phyloP scores from a whole-genome alignment of 1,284 basidiomycete species.

The Cutaneotrichosporon curvatum region DNA sequence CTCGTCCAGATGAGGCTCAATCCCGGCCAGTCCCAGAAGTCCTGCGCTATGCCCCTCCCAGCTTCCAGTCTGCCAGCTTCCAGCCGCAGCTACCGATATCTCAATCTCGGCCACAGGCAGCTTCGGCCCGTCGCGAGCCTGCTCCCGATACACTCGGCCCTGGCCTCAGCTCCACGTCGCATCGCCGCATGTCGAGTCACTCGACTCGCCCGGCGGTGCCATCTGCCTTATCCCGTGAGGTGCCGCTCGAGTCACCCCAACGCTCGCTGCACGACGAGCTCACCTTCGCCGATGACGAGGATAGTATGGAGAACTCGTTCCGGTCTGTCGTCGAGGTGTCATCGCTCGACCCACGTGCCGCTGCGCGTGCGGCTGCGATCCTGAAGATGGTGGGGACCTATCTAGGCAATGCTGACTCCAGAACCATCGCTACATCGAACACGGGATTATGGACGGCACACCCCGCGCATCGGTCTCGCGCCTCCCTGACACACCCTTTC shows the following conservation, averaged over 20 bases:
- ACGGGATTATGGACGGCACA: slow-evolving; percentile 42
- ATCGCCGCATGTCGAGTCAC: neutral
- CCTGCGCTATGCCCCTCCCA: too few relatives aligned
- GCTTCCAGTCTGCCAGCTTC: too few relatives aligned
- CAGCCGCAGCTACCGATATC: too few relatives aligned
- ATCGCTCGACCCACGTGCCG: slow-evolving; percentile 69
- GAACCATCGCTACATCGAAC: slow-evolving; percentile 77
- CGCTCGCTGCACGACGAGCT: neutral
- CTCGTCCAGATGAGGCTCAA: too few relatives aligned
- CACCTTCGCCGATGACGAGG: slow-evolving; percentile 3
- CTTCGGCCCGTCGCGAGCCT: too few relatives aligned
- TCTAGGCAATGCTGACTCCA: slow-evolving; percentile 38
- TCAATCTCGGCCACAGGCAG: too few relatives aligned
- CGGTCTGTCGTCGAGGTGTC: slow-evolving; percentile 61
- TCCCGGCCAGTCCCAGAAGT: too few relatives aligned
- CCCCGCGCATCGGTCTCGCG: neutral
- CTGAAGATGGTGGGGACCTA: slow-evolving; percentile 60
- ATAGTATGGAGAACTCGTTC: slow-evolving; percentile 15
- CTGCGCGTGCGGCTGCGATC: slow-evolving; percentile 81
- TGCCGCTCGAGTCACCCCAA: neutral
- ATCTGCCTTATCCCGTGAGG: neutral
- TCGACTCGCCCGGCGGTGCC: neutral
- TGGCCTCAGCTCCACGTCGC: too few relatives aligned
- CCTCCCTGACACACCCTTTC: too few relatives aligned
- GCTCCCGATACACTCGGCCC: too few relatives aligned